Conservation (phyloP, 768 basidiomycete species). For the Mycena haematopus region DNA sequence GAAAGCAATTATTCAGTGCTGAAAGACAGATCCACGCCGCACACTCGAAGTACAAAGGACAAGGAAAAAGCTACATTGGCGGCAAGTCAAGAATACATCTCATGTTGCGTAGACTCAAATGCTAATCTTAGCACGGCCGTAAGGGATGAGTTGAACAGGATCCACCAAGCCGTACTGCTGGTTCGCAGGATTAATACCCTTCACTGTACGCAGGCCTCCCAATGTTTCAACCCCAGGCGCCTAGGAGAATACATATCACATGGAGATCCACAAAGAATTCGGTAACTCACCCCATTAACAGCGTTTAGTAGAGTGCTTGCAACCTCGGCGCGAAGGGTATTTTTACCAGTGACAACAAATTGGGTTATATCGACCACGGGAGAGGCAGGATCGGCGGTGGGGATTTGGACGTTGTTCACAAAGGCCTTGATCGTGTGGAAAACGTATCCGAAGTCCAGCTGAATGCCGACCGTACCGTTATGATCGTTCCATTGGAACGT, state of each 20-base stretch:
- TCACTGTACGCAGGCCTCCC: conserved; percentile 15
- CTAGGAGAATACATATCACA: conserved; percentile 7
- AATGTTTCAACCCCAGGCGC: conserved; percentile 15
- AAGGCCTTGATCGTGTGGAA: conserved; percentile 30
- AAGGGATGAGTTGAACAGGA: conserved; percentile 24
- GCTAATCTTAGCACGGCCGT: conserved; percentile 18
- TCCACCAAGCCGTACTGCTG: conserved; percentile 24
- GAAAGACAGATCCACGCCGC: no score
- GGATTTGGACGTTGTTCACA: conserved; percentile 22
- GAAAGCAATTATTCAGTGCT: no score
- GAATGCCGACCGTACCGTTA: conserved; percentile 20
- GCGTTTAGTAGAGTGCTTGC: conserved; percentile 27
- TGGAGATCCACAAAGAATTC: not conserved
- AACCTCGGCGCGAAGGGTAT: conserved; percentile 22
- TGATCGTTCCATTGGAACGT: conserved; percentile 23
- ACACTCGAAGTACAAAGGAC: no score
- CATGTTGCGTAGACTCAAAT: not conserved
- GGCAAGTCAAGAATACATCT: not conserved
- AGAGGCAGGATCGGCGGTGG: conserved; percentile 24
- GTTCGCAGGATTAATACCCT: conserved; percentile 6
- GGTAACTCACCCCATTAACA: conserved; percentile 20
- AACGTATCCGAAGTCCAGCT: conserved; percentile 25
- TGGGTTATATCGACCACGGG: conserved; percentile 25
- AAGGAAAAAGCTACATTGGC: not conserved
- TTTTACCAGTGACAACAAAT: conserved; percentile 19